These are phyloP conservation scores for Colletotrichum salicis DNA, from an alignment of 2,329 filamentous ascomycete genomes.

Conservation along the genomic window DNA sequence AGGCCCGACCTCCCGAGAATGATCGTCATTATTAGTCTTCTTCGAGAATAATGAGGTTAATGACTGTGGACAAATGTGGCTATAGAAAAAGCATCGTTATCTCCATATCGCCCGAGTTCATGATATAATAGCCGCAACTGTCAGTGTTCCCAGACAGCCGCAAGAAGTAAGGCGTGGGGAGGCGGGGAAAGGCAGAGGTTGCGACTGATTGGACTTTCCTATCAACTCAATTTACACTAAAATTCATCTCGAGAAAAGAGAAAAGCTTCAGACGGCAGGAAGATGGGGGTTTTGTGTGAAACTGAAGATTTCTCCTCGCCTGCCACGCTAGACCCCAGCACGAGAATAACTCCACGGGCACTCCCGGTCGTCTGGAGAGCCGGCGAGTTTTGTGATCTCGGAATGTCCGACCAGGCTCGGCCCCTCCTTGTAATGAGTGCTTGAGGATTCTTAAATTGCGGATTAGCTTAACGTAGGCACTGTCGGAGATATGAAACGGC, in stretches of 20 bases:
- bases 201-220: not conserved
- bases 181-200: not conserved
- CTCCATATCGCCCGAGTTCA: not conserved
- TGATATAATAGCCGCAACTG: not conserved
- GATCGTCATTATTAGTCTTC: not conserved
- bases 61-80: not conserved
- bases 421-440: not conserved
- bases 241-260: not conserved
- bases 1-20: not conserved
- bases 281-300: not conserved
- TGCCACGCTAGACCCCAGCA: not conserved
- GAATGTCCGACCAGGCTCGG: not conserved
- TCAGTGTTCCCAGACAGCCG: not conserved
- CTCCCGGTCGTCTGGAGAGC: not conserved
- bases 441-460: not conserved
- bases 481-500: not conserved
- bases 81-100: not conserved
- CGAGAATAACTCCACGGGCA: not conserved
- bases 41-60: not conserved
- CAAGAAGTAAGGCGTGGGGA: no score
- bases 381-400: not conserved
- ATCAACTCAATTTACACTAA: not conserved
- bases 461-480: not conserved
- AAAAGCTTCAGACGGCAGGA: not conserved
- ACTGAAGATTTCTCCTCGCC: not conserved